A percentile compares a stretch with the other conserved stretches of the same genome.
phyloP scores from a whole-genome alignment of 768 basidiomycete genomes.

The Galerina sulciceps region DNA sequence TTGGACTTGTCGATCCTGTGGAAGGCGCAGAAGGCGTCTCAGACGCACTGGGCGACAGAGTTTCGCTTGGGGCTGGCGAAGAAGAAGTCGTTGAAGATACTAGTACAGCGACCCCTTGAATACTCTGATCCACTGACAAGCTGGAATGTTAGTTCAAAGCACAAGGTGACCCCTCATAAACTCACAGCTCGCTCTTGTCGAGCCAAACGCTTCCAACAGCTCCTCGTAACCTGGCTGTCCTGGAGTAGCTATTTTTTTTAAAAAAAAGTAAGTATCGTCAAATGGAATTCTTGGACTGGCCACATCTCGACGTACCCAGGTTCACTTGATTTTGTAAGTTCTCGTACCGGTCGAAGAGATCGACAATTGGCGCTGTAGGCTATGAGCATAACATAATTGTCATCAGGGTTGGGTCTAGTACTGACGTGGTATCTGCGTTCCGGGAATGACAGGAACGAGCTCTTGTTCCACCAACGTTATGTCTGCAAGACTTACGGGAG shows the following conservation, averaged over 20 bases:
- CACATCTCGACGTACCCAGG: conserved; percentile 11
- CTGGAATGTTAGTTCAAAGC: background rate
- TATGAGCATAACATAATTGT: background rate
- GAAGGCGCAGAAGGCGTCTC: background rate
- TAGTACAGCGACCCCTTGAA: conserved; percentile 18
- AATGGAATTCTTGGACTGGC: background rate
- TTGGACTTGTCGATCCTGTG: conserved; percentile 2
- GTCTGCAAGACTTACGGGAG: background rate
- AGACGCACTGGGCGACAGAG: background rate
- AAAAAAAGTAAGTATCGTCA: background rate
- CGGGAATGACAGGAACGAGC: conserved; percentile 11
- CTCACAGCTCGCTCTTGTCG: conserved; percentile 12
- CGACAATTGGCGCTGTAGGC: conserved; percentile 20
- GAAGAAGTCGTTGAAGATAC: background rate
- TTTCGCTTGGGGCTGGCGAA: background rate
- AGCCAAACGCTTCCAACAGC: conserved; percentile 3
- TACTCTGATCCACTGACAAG: conserved; percentile 11
- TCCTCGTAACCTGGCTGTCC: conserved; percentile 4
- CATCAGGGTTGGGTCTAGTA: background rate
- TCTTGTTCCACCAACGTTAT: conserved; percentile 7
- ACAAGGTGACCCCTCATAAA: background rate
- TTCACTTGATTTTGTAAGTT: conserved; percentile 20
- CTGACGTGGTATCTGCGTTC: conserved; percentile 17
- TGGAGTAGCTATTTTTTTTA: conserved; percentile 9
- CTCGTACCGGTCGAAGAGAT: conserved; percentile 24